Evolutionary conservation across 2,329 filamentous ascomycete genomes (phyloP), one percentile per base, ranked within the genome.

Genomic region (Diaporthe sp.): DNA sequence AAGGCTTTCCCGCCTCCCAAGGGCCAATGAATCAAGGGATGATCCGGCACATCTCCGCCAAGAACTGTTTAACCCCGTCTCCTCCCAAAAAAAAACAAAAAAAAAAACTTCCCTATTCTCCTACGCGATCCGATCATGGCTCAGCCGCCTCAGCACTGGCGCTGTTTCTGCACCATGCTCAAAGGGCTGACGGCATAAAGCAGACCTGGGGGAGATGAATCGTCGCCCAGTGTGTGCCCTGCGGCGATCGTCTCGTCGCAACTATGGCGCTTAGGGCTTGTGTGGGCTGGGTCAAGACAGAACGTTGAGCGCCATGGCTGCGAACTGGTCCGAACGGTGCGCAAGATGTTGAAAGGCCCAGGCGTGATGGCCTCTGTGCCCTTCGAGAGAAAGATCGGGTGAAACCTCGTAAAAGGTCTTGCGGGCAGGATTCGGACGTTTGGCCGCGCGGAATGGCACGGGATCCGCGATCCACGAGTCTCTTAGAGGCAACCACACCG

Each of bases 351-450:
- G 42, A 27, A 66, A 66, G 22, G 39, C 51, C 44, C n/a, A 70
- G 56, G 51, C 61, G 53, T 74, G 42, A 32, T 72, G 42, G 61
- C 61, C 19, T 47, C 58, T 59, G 47, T 69, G 35, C 44, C 30
- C 10, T 55, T 42, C 35, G 27, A 56, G 37, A 51, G 27, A 65
- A 53, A 73, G 47, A 53, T 75, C 27, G 39, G 73, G 55, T 72
- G 70, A 75, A 69, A 73, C 73, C 44, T 42, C 42, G 30, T 55
- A 22, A 59, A 35, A 51, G 15, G 50, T 59, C 61, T 37, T 32
- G 42, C 30, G 37, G 32, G 65, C 55, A 50, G 35, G n/a, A 35
- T 51, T 70, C 70, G 47, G 35, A 56, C 42, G 39, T 27, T 37
- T 55, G 47, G 63, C 47, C 44, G 63, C 47, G 51, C 63, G 44